These are phyloP conservation scores for Yamadazyma tumulicola DNA, from an alignment of 805 yeast species.

Conservation along the genomic window DNA sequence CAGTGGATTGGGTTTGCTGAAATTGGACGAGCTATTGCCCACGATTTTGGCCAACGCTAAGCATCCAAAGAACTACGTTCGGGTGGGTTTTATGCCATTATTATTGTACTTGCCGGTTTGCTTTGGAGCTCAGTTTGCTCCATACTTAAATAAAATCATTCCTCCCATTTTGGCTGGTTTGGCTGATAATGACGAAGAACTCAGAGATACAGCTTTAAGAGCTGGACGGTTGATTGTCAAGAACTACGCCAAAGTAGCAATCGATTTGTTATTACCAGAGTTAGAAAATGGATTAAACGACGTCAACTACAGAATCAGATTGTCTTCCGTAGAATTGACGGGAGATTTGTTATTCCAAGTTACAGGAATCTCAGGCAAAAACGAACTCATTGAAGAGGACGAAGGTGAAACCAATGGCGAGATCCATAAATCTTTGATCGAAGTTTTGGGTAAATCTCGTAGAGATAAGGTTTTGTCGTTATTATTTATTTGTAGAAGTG, in stretches of 20 bases:
- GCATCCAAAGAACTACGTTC: slow-evolving; percentile 62
- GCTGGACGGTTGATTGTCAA: slow-evolving; percentile 90
- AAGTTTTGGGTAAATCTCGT: slow-evolving; percentile 80
- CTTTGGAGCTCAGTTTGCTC: slow-evolving; percentile 87
- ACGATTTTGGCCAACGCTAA: slow-evolving; percentile 68
- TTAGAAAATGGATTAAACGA: slow-evolving; percentile 87
- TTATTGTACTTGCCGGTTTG: slow-evolving; percentile 89
- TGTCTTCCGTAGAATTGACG: slow-evolving; percentile 90
- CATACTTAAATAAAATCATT: slow-evolving; percentile 78
- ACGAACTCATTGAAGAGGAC: slow-evolving; percentile 61
- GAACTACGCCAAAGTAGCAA: slow-evolving; percentile 88
- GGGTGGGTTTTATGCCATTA: slow-evolving; percentile 92
- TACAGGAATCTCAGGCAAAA: slow-evolving; percentile 81
- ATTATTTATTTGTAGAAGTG: slow-evolving; percentile 93
- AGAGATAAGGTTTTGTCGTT: slow-evolving; percentile 82
- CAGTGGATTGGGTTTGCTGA: slow-evolving; percentile 83
- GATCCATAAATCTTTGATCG: slow-evolving; percentile 62
- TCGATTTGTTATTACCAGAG: slow-evolving; percentile 90
- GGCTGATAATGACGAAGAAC: slow-evolving; percentile 84
- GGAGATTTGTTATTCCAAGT: slow-evolving; percentile 94
- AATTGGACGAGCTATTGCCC: slow-evolving; percentile 88
- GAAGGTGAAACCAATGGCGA: slow-evolving; percentile 35
- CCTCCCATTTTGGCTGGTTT: slow-evolving; percentile 91
- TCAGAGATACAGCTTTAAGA: slow-evolving; percentile 84
- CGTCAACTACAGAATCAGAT: slow-evolving; percentile 77